These are phyloP conservation scores for Candida rishiriensis DNA, from an alignment of 805 yeast genomes.

Conservation along the genomic window DNA sequence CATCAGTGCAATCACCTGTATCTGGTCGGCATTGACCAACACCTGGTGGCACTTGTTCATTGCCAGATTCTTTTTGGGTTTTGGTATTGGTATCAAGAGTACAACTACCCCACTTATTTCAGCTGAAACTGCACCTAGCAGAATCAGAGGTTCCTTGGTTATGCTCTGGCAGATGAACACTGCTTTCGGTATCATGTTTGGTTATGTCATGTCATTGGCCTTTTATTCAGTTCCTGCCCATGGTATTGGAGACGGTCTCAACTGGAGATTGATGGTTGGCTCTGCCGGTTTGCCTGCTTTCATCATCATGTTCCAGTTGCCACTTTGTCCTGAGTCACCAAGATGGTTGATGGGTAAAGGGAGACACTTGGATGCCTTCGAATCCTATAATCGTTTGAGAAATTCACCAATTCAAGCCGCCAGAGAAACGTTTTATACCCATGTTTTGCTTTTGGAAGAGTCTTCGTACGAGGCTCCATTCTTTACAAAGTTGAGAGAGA, in stretches of 20 bases:
- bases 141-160: slow-evolving; percentile 61
- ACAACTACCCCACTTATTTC: slow-evolving; percentile 73
- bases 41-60: slow-evolving; percentile 67
- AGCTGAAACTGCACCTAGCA: slow-evolving; percentile 61
- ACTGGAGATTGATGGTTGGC: slow-evolving; percentile 70
- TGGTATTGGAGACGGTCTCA: slow-evolving; percentile 47
- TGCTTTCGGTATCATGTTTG: slow-evolving; percentile 71
- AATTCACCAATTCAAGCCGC: slow-evolving; percentile 56
- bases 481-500: slow-evolving; percentile 44
- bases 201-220: slow-evolving; percentile 61
- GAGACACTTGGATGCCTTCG: slow-evolving; percentile 55
- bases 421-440: slow-evolving; percentile 65
- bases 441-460: slow-evolving; percentile 61
- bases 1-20: slow-evolving; percentile 56
- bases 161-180: slow-evolving; percentile 77
- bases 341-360: slow-evolving; percentile 75
- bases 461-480: slow-evolving; percentile 45
- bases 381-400: slow-evolving; percentile 46
- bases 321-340: slow-evolving; percentile 71
- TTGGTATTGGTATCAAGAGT: slow-evolving; percentile 70
- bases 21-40: slow-evolving; percentile 63
- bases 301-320: slow-evolving; percentile 54
- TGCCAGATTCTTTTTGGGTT: slow-evolving; percentile 60
- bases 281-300: slow-evolving; percentile 67
- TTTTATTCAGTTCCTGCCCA: slow-evolving; percentile 49